Base-by-base conservation (phyloP, 345 rosid genomes). In the Ceriops zippeliana region DNA sequence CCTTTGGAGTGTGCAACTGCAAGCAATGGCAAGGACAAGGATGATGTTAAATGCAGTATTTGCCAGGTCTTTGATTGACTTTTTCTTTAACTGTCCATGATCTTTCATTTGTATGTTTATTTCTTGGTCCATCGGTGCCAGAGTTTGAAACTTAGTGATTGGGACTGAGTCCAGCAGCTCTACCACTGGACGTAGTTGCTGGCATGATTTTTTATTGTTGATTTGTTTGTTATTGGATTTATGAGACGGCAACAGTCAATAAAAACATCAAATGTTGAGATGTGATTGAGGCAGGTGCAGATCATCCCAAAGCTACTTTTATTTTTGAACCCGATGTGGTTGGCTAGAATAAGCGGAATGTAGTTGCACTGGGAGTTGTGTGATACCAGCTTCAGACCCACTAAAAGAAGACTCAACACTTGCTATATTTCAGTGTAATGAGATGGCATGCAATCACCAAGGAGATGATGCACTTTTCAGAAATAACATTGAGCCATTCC, bases 11-110 rank as follows among this genome's bases (percentile, higher is more conserved):
- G 78, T 73, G 76, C 34, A 46, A 69, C 66, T 73, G 31, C 63
- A 13, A 66, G 58, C 67, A 58, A 63, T 70, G 58, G 70, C 46
- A 73, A 66, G 38, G 74, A 75, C 68, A 81, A 81, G 59, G 80
- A 83, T 66, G 96, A 86, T 68, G 73, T 75, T 61, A 96, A 86
- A 76, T 96, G 99, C 89, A 92, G 93, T 64, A 80, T 96, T 71
- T 96, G 99, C 75, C 98, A 96, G 97, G 99, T 96, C 21, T 24
- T 65, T 73, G 54, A 58, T 52, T 56, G 30, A 5, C 6, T 1
- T 5, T 13, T 31, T 28, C 51, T 46, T 26, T 2, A 0, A 2
- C 16, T 24, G 30, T 28, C 16, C 17, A 8, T 58, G 42, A 31
- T 35, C 27, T 24, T 13, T 49, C 0, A 13, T 38, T 59, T 22